Percentiles rank a stretch among this genome's conserved stretches.
phyloP scores from a whole-genome alignment of 306 rosid genomes.

The Rubus parviflorus region DNA sequence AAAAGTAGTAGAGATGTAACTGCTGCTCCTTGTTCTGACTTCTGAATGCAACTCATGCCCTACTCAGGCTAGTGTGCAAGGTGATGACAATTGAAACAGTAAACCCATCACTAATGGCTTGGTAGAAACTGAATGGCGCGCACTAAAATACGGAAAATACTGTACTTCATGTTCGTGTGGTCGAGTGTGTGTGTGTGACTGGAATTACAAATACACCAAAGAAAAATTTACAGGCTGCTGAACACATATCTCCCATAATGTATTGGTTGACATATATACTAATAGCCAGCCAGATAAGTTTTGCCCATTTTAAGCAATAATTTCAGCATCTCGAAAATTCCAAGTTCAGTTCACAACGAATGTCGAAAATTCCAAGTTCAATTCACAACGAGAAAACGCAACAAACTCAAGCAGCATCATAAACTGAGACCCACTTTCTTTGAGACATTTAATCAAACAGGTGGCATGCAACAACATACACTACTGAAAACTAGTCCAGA shows the following conservation, averaged over 20 bases:
- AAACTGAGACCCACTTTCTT: neutral
- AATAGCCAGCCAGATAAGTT: neutral
- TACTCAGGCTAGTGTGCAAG: neutral
- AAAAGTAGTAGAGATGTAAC: neutral
- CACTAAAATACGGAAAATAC: too few relatives aligned
- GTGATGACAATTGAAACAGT: neutral
- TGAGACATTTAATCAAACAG: conserved; percentile 52
- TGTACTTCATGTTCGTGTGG: too few relatives aligned
- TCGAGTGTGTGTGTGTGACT: too few relatives aligned
- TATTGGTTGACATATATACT: too few relatives aligned
- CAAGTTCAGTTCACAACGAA: neutral
- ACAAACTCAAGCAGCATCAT: neutral
- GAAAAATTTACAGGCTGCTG: too few relatives aligned
- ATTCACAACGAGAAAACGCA: neutral
- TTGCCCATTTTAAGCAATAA: neutral
- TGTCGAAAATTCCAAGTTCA: neutral
- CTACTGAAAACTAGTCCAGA: neutral
- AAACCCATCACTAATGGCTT: neutral
- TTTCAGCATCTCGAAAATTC: neutral
- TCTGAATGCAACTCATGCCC: neutral
- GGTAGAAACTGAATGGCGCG: too few relatives aligned
- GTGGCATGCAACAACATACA: conserved; percentile 17
- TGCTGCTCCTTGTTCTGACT: neutral
- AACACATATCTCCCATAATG: too few relatives aligned
- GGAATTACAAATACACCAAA: too few relatives aligned